A percentile compares a stretch with the other conserved stretches of the same genome.
phyloP scores from a whole-genome alignment of 129 eudicot genomes.

The Flaveria bidentis region DNA sequence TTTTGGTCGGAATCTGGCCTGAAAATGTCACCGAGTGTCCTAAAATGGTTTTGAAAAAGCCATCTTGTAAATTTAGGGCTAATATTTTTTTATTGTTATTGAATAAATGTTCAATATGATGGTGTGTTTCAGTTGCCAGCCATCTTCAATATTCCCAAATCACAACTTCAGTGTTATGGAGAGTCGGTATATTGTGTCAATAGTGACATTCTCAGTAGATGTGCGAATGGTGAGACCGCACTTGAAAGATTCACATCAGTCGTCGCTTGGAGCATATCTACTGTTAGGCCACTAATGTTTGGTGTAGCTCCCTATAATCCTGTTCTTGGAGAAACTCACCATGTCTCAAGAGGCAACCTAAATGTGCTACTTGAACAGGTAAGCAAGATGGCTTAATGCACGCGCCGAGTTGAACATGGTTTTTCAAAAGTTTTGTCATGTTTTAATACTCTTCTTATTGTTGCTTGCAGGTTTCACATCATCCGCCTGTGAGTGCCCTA shows the following conservation, averaged over 20 bases:
- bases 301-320: slow-evolving; percentile 90
- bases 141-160: slow-evolving; percentile 77
- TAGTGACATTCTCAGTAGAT: slow-evolving; percentile 54
- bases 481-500: slow-evolving; percentile 88
- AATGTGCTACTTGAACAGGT: slow-evolving; percentile 94
- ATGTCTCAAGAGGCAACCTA: slow-evolving; percentile 65
- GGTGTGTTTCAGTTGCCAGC: slow-evolving; percentile 71
- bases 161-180: slow-evolving; percentile 84
- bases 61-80: background rate
- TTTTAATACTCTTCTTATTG: background rate
- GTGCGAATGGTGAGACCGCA: slow-evolving; percentile 51
- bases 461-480: slow-evolving; percentile 80
- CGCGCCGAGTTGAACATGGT: background rate
- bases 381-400: background rate
- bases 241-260: slow-evolving; percentile 59
- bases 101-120: background rate
- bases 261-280: slow-evolving; percentile 83
- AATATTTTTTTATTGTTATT: background rate
- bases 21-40: too few relatives aligned
- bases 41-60: background rate
- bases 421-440: background rate
- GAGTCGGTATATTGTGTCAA: slow-evolving; percentile 64
- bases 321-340: slow-evolving; percentile 94
- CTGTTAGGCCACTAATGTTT: slow-evolving; percentile 64
- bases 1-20: too few relatives aligned